phyloP scores from a whole-genome alignment of 202 grass and related monocot species.

The Dendrocalamus latiflorus region DNA sequence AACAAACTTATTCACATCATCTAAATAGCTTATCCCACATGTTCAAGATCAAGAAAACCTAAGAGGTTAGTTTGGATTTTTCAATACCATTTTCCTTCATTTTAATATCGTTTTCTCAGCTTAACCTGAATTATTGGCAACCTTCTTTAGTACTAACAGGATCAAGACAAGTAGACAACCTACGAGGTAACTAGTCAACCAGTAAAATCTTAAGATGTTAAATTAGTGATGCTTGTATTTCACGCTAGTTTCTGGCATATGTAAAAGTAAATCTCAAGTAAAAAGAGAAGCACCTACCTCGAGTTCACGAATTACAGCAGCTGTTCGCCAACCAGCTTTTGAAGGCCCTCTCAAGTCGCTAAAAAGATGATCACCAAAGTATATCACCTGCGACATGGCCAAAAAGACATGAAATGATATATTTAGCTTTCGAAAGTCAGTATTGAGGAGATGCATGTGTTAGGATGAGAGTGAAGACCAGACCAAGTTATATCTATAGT shows the following conservation, averaged over 20 bases:
- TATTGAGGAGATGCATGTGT: not conserved
- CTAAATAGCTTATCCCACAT: not conserved
- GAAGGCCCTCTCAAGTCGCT: constrained; percentile 95
- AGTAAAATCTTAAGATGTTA: constrained; percentile 7
- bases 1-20: constrained; percentile 8
- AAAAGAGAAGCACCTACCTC: constrained; percentile 50
- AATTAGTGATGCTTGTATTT: not conserved
- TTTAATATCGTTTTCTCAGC: not conserved
- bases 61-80: not conserved
- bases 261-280: not conserved
- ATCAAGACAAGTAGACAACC: not conserved
- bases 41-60: not conserved
- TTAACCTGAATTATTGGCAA: not conserved
- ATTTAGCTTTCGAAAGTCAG: not conserved
- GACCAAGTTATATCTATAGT: not conserved
- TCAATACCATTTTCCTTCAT: not conserved
- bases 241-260: not conserved
- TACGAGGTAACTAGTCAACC: constrained; percentile 8
- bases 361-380: constrained; percentile 96
- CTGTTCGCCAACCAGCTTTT: constrained; percentile 98
- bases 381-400: constrained; percentile 67
- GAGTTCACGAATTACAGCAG: constrained; percentile 92
- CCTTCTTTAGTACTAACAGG: not conserved
- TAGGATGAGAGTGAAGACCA: constrained; percentile 15
- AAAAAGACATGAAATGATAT: constrained; percentile 21